Base-by-base conservation (phyloP, 1,284 basidiomycete species). In the Volvariella surrecta region DNA sequence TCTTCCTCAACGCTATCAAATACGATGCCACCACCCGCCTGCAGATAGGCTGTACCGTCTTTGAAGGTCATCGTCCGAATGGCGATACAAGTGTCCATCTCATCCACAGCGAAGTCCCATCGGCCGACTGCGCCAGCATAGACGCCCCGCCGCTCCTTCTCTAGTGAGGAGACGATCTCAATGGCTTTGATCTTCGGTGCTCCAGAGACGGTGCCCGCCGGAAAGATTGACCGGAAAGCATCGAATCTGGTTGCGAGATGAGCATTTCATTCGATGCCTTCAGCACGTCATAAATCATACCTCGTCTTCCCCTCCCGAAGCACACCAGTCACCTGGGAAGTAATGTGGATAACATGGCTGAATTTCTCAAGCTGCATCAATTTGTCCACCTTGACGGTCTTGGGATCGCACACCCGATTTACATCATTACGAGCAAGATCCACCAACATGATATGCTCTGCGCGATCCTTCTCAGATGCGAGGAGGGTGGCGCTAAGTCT, bases 341-440 rank as follows among this genome's bases (percentile, higher is more conserved):
- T 99, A 52, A 99, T 62, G 62, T 99, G 96, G 53, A 96, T 98
- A 53, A 99, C 96, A 62, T 99, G 96, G 54, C 87, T 91, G 64
- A 99, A 99, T 63, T 89, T 95, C 61, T 99, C 91, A 16, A 99
- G 64, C 49, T 73, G 71, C 92, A 99, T 97, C 44, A 99, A 75
- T 48, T 90, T 82, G 63, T 99, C 96, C 18, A 99, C 94, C 55
- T 93, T 87, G 55, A 98, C 95, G 0, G 95, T 97, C 59, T 82
- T 77, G 3, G 96, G 93, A 54, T 91, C 81, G 73, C 95, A 99
- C 18, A 99, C 91, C 17, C 96, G 82, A 62, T 97, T 98, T 51
- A 99, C 93, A 59, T 99, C 96, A 68, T 99, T 99, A n/a, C 96
- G 75, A 4, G 96, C 96, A 47, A 99, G 75, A 64, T 99, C 96